Percentiles rank a stretch among this genome's conserved stretches.
phyloP scores from a whole-genome alignment of 169 alveolate genomes.

The Babesia divergens region DNA sequence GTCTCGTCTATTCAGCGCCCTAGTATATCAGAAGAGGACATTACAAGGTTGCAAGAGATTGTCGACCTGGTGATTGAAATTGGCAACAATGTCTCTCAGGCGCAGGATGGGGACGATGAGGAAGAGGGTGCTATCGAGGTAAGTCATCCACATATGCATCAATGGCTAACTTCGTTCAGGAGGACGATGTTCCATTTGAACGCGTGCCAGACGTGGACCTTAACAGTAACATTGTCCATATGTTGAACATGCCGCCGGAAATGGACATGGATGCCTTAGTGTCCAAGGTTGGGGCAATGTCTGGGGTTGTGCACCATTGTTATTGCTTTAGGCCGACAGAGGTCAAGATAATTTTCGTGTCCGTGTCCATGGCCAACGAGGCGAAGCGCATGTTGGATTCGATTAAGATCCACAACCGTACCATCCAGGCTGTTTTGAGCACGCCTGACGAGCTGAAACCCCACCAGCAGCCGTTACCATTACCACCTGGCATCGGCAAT shows the following conservation, averaged over 20 bases:
- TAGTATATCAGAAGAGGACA: background rate
- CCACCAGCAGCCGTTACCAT: background rate
- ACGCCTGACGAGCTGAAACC: background rate
- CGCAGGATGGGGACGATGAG: conserved; percentile 7
- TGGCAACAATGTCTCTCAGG: background rate
- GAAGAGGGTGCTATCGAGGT: conserved; percentile 62
- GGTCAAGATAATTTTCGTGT: conserved; percentile 40
- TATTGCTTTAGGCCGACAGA: conserved; percentile 4
- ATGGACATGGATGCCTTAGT: conserved; percentile 20
- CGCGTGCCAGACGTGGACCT: conserved; percentile 12
- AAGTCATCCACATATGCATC: background rate
- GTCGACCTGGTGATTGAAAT: conserved; percentile 14
- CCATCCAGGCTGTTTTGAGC: conserved; percentile 43
- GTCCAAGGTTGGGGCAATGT: background rate
- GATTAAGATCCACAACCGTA: conserved; percentile 46
- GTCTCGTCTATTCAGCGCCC: background rate
- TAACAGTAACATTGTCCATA: conserved; percentile 12
- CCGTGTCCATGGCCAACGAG: conserved; percentile 35
- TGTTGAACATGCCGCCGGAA: conserved; percentile 65
- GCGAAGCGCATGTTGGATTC: conserved; percentile 42
- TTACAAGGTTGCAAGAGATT: background rate
- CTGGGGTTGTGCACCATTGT: conserved; percentile 11
- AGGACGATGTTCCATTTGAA: conserved; percentile 65
- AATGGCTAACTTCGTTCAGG: background rate
- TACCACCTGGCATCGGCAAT: background rate